Evolutionary conservation across 2,329 filamentous ascomycete genomes (phyloP), one percentile per base, ranked within the genome.

Genomic region (Parascedosporium putredinis): DNA sequence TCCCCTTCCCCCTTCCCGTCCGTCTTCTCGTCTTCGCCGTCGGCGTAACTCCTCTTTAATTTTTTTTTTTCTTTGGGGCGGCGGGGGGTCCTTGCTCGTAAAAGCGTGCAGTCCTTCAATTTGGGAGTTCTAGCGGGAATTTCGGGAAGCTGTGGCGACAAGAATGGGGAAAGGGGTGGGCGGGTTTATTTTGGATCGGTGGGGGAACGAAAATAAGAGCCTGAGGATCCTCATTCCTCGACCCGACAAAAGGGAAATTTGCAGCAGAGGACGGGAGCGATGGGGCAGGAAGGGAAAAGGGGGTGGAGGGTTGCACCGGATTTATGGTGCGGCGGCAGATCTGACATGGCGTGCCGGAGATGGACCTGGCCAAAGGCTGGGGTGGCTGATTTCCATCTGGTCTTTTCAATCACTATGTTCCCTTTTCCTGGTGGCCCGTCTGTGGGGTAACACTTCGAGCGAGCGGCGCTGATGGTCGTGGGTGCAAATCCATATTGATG

Each of bases 301-400:
- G 20, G 23, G 9, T 12, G 10, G 18, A 24, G 10, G 18, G 12
- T 16, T n/a, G n/a, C n/a, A n/a, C n/a, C n/a, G n/a, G n/a, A 42
- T 23, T 42, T 10, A 42, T 16, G 38, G 38, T 42, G 38, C 38
- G 38, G 38, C 38, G 38, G 38, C 38, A 42, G 38, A 42, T 42
- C 38, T 42, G 18, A 22, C 38, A 42, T 42, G 38, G 38, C 38
- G 38, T 42, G 38, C 38, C 38, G 20, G 20, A 42, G 23, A 18
- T 42, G 38, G n/a, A 20, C 10, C 38, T 42, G 20, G 38, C 12
- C 10, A 42, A 42, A 20, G 38, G 38, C 38, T 20, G 38, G n/a
- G 18, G 20, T 20, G 38, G 38, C 20, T 20, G n/a, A 18, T 42
- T 42, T 42, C 38, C 38, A 42, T 42, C 38, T 42, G 20, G 38